Conservation (phyloP, 164 flowering plant genomes). For the Platanus orientalis region DNA sequence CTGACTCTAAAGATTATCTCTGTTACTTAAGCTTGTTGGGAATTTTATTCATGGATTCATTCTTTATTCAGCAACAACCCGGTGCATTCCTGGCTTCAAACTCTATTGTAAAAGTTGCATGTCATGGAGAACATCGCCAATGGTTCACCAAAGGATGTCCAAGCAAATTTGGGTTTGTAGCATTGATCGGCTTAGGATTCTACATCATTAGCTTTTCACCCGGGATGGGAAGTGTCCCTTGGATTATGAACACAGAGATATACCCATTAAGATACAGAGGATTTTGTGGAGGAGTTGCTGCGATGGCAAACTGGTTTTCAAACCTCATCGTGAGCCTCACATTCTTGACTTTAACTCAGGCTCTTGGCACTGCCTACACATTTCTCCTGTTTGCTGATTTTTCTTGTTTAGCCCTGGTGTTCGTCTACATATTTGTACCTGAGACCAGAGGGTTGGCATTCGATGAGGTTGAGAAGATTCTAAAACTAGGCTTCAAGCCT, state of each 20-base stretch:
- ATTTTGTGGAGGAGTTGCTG: slow-evolving; percentile 1
- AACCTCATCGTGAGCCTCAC: not conserved
- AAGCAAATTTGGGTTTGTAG: slow-evolving; percentile 34
- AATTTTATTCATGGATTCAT: no score
- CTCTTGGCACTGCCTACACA: slow-evolving; percentile 34
- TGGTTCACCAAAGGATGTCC: slow-evolving; percentile 79
- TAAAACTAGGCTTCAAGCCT: slow-evolving; percentile 34
- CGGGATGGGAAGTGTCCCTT: not conserved
- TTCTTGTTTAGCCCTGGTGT: slow-evolving; percentile 27
- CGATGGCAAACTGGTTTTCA: not conserved
- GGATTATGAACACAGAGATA: slow-evolving; percentile 4
- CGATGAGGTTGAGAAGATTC: slow-evolving; percentile 63
- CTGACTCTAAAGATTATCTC: no score
- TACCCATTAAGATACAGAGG: not conserved
- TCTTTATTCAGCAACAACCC: no score
- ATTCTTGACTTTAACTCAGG: not conserved
- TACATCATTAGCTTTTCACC: not conserved
- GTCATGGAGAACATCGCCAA: slow-evolving; percentile 31
- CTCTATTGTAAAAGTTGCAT: slow-evolving; percentile 11
- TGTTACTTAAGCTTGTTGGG: no score
- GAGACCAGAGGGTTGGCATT: slow-evolving; percentile 64
- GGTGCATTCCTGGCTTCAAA: no score
- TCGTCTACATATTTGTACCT: slow-evolving; percentile 44
- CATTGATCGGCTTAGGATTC: not conserved
- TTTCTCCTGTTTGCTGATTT: slow-evolving; percentile 64